Percentiles rank a stretch among this genome's conserved stretches.
Evolutionary conservation across 2,329 filamentous ascomycete genomes (phyloP).

Genomic region (Chaetoscypha palmicola): DNA sequence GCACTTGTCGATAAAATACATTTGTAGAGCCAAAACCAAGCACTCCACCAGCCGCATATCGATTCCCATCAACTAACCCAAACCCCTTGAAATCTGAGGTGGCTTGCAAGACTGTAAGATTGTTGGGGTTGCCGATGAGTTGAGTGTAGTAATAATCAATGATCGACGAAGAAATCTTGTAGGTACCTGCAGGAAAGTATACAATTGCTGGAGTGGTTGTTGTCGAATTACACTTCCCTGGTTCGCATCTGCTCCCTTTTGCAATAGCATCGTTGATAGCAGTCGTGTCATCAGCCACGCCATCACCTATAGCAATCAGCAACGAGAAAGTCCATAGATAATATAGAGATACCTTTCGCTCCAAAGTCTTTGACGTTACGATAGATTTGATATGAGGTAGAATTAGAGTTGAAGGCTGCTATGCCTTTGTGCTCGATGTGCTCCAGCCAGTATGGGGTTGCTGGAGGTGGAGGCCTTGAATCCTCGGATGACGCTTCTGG

Average conservation of each 20-base stretch:
- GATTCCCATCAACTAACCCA: conserved; percentile 79
- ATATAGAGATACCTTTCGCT: conserved; percentile 16
- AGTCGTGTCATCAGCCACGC: conserved; percentile 67
- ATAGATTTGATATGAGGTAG: conserved; percentile 14
- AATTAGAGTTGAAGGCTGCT: conserved; percentile 10
- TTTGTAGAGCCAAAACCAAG: conserved; percentile 73
- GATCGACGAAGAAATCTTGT: conserved; percentile 22
- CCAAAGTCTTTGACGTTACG: conserved; percentile 22
- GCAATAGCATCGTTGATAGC: conserved; percentile 62
- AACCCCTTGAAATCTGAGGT: conserved; percentile 67
- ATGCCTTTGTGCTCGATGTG: conserved; percentile 18
- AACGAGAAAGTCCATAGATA: conserved; percentile 47
- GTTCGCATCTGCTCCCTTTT: conserved; percentile 17
- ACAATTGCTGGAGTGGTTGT: conserved; percentile 39
- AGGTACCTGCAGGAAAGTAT: conserved; percentile 26
- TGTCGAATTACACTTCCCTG: conserved; percentile 35
- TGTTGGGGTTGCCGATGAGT: conserved; percentile 25
- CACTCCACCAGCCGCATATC: conserved; percentile 59
- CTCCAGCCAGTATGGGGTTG: conserved; percentile 16
- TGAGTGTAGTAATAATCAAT: conserved; percentile 22
- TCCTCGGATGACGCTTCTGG: background rate
- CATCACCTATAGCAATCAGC: conserved; percentile 62
- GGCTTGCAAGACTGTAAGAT: conserved; percentile 66
- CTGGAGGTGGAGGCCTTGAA: background rate
- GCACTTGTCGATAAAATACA: conserved; percentile 57